phyloP scores from a whole-genome alignment of 768 basidiomycete genomes.

The Auricularia sp. region DNA sequence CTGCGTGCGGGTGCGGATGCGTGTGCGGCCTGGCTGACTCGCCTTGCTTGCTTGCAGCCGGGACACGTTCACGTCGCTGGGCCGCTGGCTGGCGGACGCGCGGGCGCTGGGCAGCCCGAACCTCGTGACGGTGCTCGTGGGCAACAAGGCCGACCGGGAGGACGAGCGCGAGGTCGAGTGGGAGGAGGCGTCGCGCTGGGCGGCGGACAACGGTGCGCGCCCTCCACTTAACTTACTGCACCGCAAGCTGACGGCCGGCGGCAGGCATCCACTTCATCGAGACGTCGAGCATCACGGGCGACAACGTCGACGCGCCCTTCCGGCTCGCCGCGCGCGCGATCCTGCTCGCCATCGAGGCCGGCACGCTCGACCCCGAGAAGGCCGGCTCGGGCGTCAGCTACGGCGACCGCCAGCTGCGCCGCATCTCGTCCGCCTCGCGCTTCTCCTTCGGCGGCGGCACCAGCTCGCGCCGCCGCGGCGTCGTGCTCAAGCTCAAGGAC shows the following conservation, averaged over 20 bases:
- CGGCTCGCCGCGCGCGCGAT: slow-evolving; percentile 73
- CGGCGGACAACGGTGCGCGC: slow-evolving; percentile 78
- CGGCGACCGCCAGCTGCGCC: slow-evolving; percentile 83
- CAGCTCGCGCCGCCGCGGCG: neutral
- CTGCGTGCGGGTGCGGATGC: neutral
- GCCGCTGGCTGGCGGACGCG: slow-evolving; percentile 89
- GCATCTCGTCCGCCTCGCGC: slow-evolving; percentile 86
- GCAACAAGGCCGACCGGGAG: slow-evolving; percentile 91
- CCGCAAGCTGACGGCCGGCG: slow-evolving; percentile 2
- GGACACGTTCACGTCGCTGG: slow-evolving; percentile 72
- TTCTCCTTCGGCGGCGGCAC: slow-evolving; percentile 65
- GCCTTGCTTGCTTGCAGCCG: slow-evolving; percentile 42
- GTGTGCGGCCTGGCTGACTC: neutral
- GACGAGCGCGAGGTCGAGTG: slow-evolving; percentile 94
- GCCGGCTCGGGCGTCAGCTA: slow-evolving; percentile 94
- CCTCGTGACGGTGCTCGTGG: slow-evolving; percentile 81
- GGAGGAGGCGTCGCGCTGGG: slow-evolving; percentile 92
- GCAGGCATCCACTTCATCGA: slow-evolving; percentile 90
- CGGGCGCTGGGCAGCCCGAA: slow-evolving; percentile 87
- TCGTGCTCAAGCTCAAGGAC: neutral
- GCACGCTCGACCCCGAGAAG: slow-evolving; percentile 84
- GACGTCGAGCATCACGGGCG: slow-evolving; percentile 82
- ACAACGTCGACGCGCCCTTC: slow-evolving; percentile 93
- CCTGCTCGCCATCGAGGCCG: slow-evolving; percentile 83
- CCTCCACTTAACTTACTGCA: neutral